phyloP scores from a whole-genome alignment of 2,329 filamentous ascomycete genomes.

The Phoma sp. region DNA sequence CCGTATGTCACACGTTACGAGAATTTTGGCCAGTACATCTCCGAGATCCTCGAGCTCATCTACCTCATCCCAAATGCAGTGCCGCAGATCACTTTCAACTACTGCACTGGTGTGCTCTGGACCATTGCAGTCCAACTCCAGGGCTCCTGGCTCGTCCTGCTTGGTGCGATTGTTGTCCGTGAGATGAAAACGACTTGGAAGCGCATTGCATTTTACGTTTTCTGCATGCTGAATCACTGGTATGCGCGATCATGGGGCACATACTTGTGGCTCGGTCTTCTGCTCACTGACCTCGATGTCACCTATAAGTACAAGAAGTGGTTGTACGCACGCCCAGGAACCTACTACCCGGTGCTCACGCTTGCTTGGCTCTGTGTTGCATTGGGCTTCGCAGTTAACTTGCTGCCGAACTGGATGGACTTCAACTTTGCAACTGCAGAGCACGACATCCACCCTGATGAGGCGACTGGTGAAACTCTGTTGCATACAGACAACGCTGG shows the following conservation, averaged over 20 bases:
- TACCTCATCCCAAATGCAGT: constrained; percentile 58
- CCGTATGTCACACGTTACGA: constrained; percentile 51
- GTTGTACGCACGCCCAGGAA: constrained; percentile 42
- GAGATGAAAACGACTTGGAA: constrained; percentile 57
- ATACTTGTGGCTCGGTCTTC: constrained; percentile 54
- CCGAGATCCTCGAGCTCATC: constrained; percentile 53
- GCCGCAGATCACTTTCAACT: constrained; percentile 56
- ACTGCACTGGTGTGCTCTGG: constrained; percentile 59
- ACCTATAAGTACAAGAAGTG: constrained; percentile 54
- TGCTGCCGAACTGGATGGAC: constrained; percentile 46
- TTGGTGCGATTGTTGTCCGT: constrained; percentile 52
- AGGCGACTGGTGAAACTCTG: constrained; percentile 47
- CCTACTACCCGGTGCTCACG: constrained; percentile 48
- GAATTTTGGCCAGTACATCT: constrained; percentile 54
- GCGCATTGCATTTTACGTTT: constrained; percentile 53
- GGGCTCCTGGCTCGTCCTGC: constrained; percentile 54
- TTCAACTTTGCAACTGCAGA: constrained; percentile 51
- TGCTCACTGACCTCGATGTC: constrained; percentile 56
- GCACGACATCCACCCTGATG: constrained; percentile 54
- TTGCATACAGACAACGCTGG: constrained; percentile 41
- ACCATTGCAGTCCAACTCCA: constrained; percentile 59
- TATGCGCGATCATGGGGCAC: constrained; percentile 56
- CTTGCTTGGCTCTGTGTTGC: constrained; percentile 40
- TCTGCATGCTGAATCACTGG: constrained; percentile 55
- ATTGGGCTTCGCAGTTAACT: constrained; percentile 45